Evolutionary conservation across 2,329 filamentous ascomycete genomes (phyloP).

Genomic region (Trichoderma breve): DNA sequence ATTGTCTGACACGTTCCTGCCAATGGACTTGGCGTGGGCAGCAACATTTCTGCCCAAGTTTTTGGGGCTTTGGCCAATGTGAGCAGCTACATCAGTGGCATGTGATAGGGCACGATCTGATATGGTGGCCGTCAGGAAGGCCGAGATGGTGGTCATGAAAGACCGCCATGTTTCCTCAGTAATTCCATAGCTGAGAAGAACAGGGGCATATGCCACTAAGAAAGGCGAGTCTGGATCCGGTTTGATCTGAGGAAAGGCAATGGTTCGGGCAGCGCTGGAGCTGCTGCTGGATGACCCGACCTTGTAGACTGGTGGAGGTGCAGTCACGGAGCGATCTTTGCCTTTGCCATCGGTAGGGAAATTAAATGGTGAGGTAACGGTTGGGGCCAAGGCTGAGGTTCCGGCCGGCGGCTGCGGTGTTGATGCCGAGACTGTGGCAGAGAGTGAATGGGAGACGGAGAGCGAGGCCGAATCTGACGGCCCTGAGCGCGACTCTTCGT

Average conservation of each 20-base stretch:
- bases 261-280: conserved; percentile 26
- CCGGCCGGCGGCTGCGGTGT: background rate
- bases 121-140: conserved; percentile 46
- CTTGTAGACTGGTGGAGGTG: conserved; percentile 23
- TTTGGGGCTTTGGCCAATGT: conserved; percentile 37
- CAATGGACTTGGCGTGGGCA: conserved; percentile 37
- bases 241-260: conserved; percentile 42
- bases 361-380: conserved; percentile 34
- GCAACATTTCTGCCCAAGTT: conserved; percentile 37
- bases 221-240: conserved; percentile 39
- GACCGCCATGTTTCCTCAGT: conserved; percentile 36
- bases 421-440: background rate
- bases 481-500: background rate
- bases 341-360: conserved; percentile 29
- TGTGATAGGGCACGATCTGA: conserved; percentile 44
- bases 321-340: background rate
- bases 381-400: conserved; percentile 25
- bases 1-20: conserved; percentile 35
- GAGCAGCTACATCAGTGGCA: conserved; percentile 40
- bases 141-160: conserved; percentile 42
- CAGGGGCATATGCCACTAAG: conserved; percentile 38
- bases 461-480: background rate
- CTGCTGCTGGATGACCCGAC: conserved; percentile 22
- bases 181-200: conserved; percentile 40
- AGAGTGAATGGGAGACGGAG: background rate